These are phyloP conservation scores for Termitomyces sp. DNA, from an alignment of 768 basidiomycete genomes.

Conservation along the genomic window DNA sequence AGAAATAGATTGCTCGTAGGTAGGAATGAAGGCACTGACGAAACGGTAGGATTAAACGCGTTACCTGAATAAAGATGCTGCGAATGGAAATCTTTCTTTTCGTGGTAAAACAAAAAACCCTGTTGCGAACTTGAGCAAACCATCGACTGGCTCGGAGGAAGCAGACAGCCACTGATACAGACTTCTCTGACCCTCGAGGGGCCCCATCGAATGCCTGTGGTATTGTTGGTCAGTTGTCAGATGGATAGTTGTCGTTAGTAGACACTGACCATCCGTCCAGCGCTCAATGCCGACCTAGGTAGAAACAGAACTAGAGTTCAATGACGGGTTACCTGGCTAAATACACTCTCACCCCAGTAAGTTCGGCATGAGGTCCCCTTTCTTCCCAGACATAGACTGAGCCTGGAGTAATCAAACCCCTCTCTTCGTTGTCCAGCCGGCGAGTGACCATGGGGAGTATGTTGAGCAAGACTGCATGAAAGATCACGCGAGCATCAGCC, in stretches of 20 bases:
- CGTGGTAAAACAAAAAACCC: constrained; percentile 82
- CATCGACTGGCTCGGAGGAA: constrained; percentile 8
- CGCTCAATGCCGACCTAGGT: constrained; percentile 75
- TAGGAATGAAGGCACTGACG: constrained; percentile 20
- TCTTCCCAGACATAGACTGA: constrained; percentile 88
- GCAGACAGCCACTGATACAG: constrained; percentile 18
- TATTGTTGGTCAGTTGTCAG: neutral
- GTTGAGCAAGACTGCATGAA: constrained; percentile 67
- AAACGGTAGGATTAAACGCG: constrained; percentile 34
- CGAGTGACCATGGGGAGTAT: constrained; percentile 79
- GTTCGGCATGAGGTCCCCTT: constrained; percentile 66
- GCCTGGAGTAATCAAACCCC: constrained; percentile 68
- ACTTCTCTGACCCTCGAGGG: constrained; percentile 79
- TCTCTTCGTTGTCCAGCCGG: constrained; percentile 74
- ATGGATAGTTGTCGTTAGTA: neutral
- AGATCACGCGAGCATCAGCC: constrained; percentile 57
- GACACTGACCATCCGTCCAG: constrained; percentile 68
- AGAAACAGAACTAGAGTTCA: constrained; percentile 1
- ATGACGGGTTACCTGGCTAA: neutral
- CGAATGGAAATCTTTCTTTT: constrained; percentile 55
- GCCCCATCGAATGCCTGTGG: constrained; percentile 67
- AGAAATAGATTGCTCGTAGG: neutral
- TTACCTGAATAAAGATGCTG: constrained; percentile 47
- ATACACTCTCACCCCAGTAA: constrained; percentile 58
- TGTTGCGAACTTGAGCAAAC: constrained; percentile 25